Percentiles rank a stretch among this genome's conserved stretches.
Conservation (phyloP, 192 early-diverging fungal species). For the Cetraspora pellucida region DNA sequence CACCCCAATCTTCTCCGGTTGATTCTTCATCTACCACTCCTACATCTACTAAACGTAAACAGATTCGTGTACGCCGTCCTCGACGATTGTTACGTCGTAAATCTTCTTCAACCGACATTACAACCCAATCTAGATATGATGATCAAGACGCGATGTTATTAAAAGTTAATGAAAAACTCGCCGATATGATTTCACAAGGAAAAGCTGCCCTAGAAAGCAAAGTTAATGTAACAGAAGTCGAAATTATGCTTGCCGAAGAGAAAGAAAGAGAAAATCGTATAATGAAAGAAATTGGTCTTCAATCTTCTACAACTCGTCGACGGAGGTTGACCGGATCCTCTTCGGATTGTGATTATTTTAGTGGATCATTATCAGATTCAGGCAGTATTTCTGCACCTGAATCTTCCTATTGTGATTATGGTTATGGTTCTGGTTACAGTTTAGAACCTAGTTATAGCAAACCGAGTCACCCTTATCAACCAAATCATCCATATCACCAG, state of each 20-base stretch:
- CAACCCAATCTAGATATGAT: neutral
- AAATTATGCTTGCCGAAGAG: slow-evolving; percentile 31
- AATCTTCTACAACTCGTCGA: neutral
- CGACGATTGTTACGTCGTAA: slow-evolving; percentile 6
- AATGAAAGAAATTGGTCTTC: slow-evolving; percentile 17
- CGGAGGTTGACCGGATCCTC: neutral
- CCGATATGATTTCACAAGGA: slow-evolving; percentile 28
- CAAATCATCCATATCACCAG: too few species aligned
- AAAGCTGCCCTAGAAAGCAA: slow-evolving; percentile 21
- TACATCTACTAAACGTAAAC: neutral
- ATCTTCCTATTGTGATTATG: neutral
- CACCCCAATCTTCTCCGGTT: neutral
- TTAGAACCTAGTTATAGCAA: too few species aligned
- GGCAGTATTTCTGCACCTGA: neutral
- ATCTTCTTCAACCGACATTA: slow-evolving; percentile 7
- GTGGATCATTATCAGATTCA: neutral
- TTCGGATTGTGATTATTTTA: slow-evolving; percentile 21
- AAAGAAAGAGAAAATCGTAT: slow-evolving; percentile 28
- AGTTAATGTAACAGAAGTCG: slow-evolving; percentile 31
- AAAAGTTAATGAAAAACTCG: slow-evolving; percentile 24
- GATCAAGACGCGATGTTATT: slow-evolving; percentile 11
- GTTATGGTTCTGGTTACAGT: neutral
- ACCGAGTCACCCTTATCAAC: too few species aligned
- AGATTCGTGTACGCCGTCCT: slow-evolving; percentile 12
- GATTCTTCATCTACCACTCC: neutral